Evolutionary conservation across 495 filamentous ascomycete species (phyloP), one percentile per base, ranked within the genome.

Genomic region (Penicillium fimorum): DNA sequence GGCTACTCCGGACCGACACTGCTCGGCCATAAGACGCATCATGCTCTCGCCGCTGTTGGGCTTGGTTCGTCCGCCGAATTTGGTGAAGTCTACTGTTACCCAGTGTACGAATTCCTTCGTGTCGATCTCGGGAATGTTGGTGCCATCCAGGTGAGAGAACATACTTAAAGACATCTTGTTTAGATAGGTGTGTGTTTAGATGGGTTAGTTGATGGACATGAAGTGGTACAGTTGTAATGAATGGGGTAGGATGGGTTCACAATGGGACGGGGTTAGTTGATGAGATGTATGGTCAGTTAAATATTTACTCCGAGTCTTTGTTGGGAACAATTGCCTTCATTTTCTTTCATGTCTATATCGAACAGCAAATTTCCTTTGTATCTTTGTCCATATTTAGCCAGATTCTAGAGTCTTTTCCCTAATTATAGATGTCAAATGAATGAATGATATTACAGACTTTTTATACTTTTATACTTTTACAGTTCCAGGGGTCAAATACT

Each of bases 21-120:
- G 50, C 9, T 52, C 50, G 11, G 37, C 50, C 50, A 52, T 42
- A 4, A 52, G 35, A 5, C 38, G 50, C 50, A 52, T 42, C 15
- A 52, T 40, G 9, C 37, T 29, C 24, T 41, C 37, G 5, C 37
- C 25, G 25, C 50, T 41, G 17, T 1, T 18, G 5, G 38, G 33
- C 29, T 22, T 22, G 20, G 27, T 15, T 24, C 50, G 15, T 41
- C 20, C 35, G 17, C 25, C 24, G 15, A 42, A 32, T 20, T 8
- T 13, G 11, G n/a, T 18, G 35, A 52, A 52, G 25, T 52, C 37
- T 13, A 52, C 50, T 3, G 37, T 52, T 5, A 43, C 50, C 50
- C 50, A 52, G 37, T 42, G 24, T 5, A 52, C 25, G n/a, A 10
- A 22, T 18, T 18, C 8, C 37, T 29, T 15, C 5, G 12, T 27